Conservation (phyloP, 306 rosid species). For the Pachyrhizus erosus region DNA sequence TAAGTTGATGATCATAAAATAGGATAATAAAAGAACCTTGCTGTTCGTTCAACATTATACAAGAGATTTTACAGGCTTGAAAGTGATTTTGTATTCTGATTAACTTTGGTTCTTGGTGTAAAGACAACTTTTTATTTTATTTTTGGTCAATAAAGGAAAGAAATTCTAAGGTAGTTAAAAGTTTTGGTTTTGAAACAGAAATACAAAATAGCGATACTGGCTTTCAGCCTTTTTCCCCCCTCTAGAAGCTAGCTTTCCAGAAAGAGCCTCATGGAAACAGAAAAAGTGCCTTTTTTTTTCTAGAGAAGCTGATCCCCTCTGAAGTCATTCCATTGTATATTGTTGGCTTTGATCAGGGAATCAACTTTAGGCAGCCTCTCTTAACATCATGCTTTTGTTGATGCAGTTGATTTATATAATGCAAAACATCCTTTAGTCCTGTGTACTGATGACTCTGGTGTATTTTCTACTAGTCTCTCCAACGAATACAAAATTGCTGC, state of each 20-base stretch:
- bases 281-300: neutral
- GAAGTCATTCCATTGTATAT: constrained; percentile 15
- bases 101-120: neutral
- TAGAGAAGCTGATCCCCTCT: constrained; percentile 3
- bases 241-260: neutral
- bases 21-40: constrained; percentile 27
- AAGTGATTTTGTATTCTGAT: constrained; percentile 17
- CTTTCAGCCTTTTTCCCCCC: neutral
- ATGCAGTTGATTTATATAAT: constrained; percentile 78
- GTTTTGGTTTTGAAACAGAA: constrained; percentile 1
- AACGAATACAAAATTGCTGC: constrained; percentile 71
- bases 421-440: constrained; percentile 78
- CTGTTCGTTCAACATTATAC: neutral
- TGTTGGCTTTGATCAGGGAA: constrained; percentile 24
- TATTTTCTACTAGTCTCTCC: constrained; percentile 85
- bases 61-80: constrained; percentile 10
- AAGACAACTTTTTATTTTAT: neutral
- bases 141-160: constrained; percentile 8
- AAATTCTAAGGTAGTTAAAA: neutral
- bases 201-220: neutral
- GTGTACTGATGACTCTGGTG: constrained; percentile 91
- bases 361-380: constrained; percentile 17
- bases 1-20: constrained; percentile 2
- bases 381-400: constrained; percentile 43
- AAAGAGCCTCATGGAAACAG: neutral